A percentile compares a stretch with the other conserved stretches of the same genome.
phyloP scores from a whole-genome alignment of 176 grass and related monocot species.

The Luzula sylvatica region DNA sequence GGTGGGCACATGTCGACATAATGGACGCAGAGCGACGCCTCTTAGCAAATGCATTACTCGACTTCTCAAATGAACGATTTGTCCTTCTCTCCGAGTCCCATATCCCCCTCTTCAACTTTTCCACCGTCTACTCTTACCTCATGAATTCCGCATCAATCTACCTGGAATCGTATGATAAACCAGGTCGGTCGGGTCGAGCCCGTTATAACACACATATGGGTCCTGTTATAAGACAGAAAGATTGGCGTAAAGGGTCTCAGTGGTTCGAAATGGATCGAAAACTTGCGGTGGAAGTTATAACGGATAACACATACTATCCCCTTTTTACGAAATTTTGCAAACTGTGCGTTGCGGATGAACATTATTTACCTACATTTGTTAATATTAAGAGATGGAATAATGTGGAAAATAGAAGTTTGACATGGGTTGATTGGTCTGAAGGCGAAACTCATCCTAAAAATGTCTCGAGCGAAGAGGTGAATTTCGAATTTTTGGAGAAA shows the following conservation, averaged over 20 bases:
- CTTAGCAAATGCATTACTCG: constrained; percentile 19
- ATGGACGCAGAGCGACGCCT: constrained; percentile 22
- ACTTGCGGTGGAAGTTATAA: constrained; percentile 21
- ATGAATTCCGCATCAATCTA: constrained; percentile 12
- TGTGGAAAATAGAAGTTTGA: constrained; percentile 21
- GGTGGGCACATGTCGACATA: constrained; percentile 20
- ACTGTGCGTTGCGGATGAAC: constrained; percentile 20
- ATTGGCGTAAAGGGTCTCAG: constrained; percentile 28
- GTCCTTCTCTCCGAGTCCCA: constrained; percentile 18
- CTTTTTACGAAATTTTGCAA: constrained; percentile 21
- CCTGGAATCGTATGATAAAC: constrained; percentile 14
- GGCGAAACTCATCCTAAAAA: not conserved
- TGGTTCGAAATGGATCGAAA: constrained; percentile 30
- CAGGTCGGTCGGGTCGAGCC: not conserved
- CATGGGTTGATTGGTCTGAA: constrained; percentile 17
- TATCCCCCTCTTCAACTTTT: constrained; percentile 27
- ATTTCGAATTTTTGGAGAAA: constrained; percentile 11
- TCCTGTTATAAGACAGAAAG: constrained; percentile 3
- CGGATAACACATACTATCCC: constrained; percentile 23
- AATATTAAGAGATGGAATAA: constrained; percentile 7
- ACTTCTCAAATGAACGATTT: constrained; percentile 24
- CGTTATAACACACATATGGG: constrained; percentile 5
- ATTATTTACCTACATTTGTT: constrained; percentile 26
- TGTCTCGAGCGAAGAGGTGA: constrained; percentile 4
- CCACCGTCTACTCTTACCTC: constrained; percentile 27